Evolutionary conservation across 2,329 filamentous ascomycete species (phyloP), one percentile per base, ranked within the genome.

Genomic region (Aspergillus brasiliensis): DNA sequence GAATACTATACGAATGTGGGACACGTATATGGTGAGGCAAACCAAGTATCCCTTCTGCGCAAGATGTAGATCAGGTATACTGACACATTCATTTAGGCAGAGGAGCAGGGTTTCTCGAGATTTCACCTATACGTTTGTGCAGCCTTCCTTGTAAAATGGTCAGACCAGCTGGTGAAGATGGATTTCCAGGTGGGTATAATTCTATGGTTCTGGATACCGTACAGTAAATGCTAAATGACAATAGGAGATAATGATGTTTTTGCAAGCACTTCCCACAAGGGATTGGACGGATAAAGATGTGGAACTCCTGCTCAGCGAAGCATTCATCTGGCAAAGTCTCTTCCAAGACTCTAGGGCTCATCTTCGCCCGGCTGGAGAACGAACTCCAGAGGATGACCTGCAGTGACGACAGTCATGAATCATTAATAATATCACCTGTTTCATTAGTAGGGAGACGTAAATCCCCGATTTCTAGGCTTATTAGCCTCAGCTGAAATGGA

Each of bases 211-310:
- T 25, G 25, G 13, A 5, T 21, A 27, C 15, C 13, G 19, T n/a
- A 40, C 17, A 19, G 27, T 8, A 37, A 17, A 58, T 60, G 37
- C 62, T 71, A 58, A 71, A 55, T 52, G n/a, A 25, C 21, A 23
- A n/a, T 85, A 98, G 80, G 94, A 97, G 76, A 89, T 97, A 61
- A 97, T 99, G 93, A 99, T 99, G 94, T 99, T 99, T 73, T 81
- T 99, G 57, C 95, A 99, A 78, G 91, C 92, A 47, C 81, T 99
- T 59, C 95, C 96, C 3, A 99, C 96, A 6, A 89, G 90, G 68
- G 86, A 89, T 57, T 99, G 95, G 95, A 97, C 92, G 1, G 95
- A 97, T 74, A 98, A 98, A 80, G 95, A 99, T 72, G 96, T 99
- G 69, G 95, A 98, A 76, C 84, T 99, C 60, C 82, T 99, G 57